These are phyloP conservation scores for Dimocarpus longan DNA, from an alignment of 345 rosid genomes.

Conservation along the genomic window DNA sequence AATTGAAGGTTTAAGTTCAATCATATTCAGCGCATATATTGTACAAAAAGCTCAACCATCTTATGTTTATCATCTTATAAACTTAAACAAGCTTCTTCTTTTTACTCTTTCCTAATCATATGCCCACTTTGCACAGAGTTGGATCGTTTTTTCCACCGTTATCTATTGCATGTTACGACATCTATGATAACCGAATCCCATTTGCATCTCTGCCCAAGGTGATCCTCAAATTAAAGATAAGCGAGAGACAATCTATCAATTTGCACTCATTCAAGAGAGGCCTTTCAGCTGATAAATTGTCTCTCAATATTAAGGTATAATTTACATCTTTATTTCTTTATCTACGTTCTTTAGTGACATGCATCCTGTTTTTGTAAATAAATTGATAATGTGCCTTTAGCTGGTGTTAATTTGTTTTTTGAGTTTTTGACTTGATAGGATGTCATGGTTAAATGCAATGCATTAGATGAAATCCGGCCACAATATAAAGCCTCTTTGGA, in stretches of 20 bases:
- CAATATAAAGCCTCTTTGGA: constrained; percentile 45
- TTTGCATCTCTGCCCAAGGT: constrained; percentile 45
- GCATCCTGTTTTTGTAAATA: background rate
- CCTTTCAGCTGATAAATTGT: constrained; percentile 39
- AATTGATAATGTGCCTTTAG: background rate
- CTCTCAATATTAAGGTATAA: constrained; percentile 50
- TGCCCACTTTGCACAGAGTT: constrained; percentile 41
- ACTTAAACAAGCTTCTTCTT: background rate
- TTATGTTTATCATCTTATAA: background rate
- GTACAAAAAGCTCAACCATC: background rate
- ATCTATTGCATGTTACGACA: constrained; percentile 52
- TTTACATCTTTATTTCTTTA: background rate
- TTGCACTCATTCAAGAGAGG: constrained; percentile 31
- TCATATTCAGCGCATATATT: background rate
- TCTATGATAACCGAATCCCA: constrained; percentile 40
- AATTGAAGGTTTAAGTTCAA: background rate
- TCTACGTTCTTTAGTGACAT: background rate
- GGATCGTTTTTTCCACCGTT: constrained; percentile 51
- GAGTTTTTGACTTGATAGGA: constrained; percentile 36
- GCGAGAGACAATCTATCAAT: constrained; percentile 20
- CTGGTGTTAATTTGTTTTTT: constrained; percentile 6
- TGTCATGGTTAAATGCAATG: constrained; percentile 39
- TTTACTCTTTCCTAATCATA: background rate
- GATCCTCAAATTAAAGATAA: constrained; percentile 33
- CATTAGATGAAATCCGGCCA: constrained; percentile 52